Percentiles rank a stretch among this genome's conserved stretches.
phyloP scores from a whole-genome alignment of 768 basidiomycete species.

The Russula lepida region DNA sequence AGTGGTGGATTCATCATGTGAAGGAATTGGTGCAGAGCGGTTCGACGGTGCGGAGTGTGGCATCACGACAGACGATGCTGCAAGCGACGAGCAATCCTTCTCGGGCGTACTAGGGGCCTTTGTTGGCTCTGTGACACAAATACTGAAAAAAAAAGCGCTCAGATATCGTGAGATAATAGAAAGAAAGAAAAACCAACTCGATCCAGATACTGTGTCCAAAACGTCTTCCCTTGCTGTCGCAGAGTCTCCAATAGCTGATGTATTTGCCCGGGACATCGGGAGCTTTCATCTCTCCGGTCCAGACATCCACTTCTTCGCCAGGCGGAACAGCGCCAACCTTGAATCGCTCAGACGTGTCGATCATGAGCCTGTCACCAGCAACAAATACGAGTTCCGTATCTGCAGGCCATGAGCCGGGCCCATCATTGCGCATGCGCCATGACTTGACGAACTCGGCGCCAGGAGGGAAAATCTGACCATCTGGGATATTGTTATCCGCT shows the following conservation, averaged over 20 bases:
- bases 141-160: slow-evolving; percentile 32
- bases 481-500: slow-evolving; percentile 60
- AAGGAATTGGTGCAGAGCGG: slow-evolving; percentile 8
- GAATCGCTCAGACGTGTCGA: slow-evolving; percentile 31
- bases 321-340: slow-evolving; percentile 48
- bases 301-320: slow-evolving; percentile 54
- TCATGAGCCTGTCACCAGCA: slow-evolving; percentile 54
- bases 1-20: slow-evolving; percentile 22
- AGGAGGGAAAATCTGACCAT: slow-evolving; percentile 70
- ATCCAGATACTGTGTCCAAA: slow-evolving; percentile 77
- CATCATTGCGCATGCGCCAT: slow-evolving; percentile 68
- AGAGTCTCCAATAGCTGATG: slow-evolving; percentile 69
- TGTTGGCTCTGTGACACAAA: slow-evolving; percentile 52
- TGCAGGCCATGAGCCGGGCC: slow-evolving; percentile 55
- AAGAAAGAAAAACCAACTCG: slow-evolving; percentile 43
- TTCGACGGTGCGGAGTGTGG: slow-evolving; percentile 30
- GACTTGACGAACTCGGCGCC: slow-evolving; percentile 83
- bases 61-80: slow-evolving; percentile 68
- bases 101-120: slow-evolving; percentile 24
- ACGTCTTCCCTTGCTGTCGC: slow-evolving; percentile 44
- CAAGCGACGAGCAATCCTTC: slow-evolving; percentile 43
- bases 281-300: slow-evolving; percentile 73
- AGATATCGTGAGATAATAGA: neutral
- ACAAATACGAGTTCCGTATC: slow-evolving; percentile 61
- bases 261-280: slow-evolving; percentile 68